Evolutionary conservation across 352 stramenopile genomes (phyloP).

Genomic region (Globisporangium iwayamae): DNA sequence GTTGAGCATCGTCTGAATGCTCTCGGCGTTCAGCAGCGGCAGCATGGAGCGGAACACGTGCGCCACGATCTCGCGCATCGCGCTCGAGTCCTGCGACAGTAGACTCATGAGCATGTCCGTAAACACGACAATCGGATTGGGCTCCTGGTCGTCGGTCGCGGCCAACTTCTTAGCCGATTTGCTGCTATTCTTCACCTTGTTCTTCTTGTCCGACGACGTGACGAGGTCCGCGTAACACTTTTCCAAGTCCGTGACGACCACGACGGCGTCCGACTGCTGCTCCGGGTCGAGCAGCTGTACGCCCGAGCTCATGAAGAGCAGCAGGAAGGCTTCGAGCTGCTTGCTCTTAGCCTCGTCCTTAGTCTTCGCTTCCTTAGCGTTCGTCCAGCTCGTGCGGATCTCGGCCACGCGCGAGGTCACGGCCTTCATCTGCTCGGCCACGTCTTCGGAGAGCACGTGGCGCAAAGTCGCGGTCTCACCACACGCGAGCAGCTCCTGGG

Average conservation of each 20-base stretch:
- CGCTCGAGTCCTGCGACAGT: slow-evolving; percentile 78
- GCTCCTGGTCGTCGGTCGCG: slow-evolving; percentile 26
- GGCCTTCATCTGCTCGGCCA: slow-evolving; percentile 26
- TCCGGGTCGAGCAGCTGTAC: slow-evolving; percentile 69
- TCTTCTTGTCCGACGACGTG: slow-evolving; percentile 30
- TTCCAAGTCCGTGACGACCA: slow-evolving; percentile 59
- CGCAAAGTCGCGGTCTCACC: slow-evolving; percentile 27
- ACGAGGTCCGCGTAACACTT: slow-evolving; percentile 67
- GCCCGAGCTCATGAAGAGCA: slow-evolving; percentile 73
- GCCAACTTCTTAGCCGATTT: slow-evolving; percentile 20
- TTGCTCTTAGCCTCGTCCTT: slow-evolving; percentile 23
- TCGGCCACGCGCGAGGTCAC: slow-evolving; percentile 33
- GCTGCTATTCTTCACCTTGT: slow-evolving; percentile 23
- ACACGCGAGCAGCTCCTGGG: slow-evolving; percentile 33
- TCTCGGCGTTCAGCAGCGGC: slow-evolving; percentile 52
- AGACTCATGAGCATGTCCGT: slow-evolving; percentile 82
- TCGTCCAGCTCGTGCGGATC: slow-evolving; percentile 25
- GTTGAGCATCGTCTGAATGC: slow-evolving; percentile 69
- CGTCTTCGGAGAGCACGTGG: slow-evolving; percentile 36
- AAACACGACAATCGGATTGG: slow-evolving; percentile 70
- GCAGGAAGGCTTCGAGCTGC: slow-evolving; percentile 58
- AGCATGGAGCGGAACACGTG: slow-evolving; percentile 77
- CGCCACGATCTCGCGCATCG: slow-evolving; percentile 79
- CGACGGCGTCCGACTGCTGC: slow-evolving; percentile 55
- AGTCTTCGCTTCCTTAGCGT: background rate